These are phyloP conservation scores for Tetragonia tetragonoides DNA, from an alignment of 148 eudicot species.

Conservation along the genomic window DNA sequence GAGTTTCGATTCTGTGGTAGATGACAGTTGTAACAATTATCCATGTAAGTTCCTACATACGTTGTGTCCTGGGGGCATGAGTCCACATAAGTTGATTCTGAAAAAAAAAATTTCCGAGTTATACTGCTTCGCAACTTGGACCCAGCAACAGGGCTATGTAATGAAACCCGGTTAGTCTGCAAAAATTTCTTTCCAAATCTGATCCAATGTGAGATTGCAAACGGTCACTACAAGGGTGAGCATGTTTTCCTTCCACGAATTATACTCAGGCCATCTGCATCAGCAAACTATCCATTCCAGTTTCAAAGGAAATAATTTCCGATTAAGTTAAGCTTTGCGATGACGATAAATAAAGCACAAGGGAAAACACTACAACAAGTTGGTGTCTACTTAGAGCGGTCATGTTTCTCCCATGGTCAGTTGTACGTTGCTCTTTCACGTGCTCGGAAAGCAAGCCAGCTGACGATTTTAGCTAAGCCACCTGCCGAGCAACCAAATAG, in stretches of 20 bases:
- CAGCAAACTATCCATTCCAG: no score
- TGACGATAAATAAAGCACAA: no score
- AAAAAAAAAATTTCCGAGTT: slow-evolving; percentile 8
- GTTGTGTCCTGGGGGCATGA: slow-evolving; percentile 12
- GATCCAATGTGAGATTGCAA: neutral
- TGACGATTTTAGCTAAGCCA: no score
- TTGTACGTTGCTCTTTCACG: no score
- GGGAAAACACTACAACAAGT: no score
- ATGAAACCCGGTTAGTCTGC: slow-evolving; percentile 10
- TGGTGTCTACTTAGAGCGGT: no score
- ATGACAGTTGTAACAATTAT: neutral
- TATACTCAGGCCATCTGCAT: no score
- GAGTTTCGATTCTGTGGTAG: neutral
- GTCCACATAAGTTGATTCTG: slow-evolving; percentile 14
- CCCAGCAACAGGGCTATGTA: slow-evolving; percentile 12
- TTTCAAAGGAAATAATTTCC: no score
- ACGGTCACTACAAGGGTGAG: neutral
- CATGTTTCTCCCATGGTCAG: no score
- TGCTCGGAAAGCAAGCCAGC: no score
- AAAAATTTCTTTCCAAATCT: neutral
- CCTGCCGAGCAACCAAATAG: no score
- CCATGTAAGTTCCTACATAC: slow-evolving; percentile 10
- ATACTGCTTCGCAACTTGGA: slow-evolving; percentile 13
- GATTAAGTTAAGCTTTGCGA: no score
- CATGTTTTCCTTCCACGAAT: neutral